phyloP scores from a whole-genome alignment of 768 basidiomycete genomes.

The Scleroderma citrinum region DNA sequence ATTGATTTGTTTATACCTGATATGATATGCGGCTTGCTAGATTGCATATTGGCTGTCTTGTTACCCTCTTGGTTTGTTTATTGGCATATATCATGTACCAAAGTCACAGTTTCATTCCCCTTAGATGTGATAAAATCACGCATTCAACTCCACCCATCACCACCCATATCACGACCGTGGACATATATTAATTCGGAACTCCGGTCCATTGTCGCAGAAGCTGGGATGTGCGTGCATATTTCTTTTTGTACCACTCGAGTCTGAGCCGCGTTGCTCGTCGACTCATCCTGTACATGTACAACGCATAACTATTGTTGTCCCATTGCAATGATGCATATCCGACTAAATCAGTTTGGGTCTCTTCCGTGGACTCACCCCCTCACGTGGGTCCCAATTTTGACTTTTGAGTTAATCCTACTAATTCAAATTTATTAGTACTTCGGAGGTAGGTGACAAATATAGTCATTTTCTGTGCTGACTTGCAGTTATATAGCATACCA shows the following conservation, averaged over 20 bases:
- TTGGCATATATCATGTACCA: not conserved
- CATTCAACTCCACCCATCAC: conserved; percentile 70
- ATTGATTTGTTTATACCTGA: not conserved
- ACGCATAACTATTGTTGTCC: not conserved
- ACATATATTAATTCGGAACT: conserved; percentile 74
- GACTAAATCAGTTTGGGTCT: conserved; percentile 41
- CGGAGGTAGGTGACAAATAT: conserved; percentile 42
- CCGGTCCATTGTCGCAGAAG: conserved; percentile 58
- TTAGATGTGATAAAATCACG: conserved; percentile 89
- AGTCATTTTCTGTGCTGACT: not conserved
- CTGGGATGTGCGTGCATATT: conserved; percentile 54
- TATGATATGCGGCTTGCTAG: conserved; percentile 24
- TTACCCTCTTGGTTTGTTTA: conserved; percentile 68
- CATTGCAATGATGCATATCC: not conserved
- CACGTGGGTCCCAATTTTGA: conserved; percentile 45
- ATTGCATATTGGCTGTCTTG: conserved; percentile 92
- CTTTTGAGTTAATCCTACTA: not conserved
- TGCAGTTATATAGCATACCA: conserved; percentile 57
- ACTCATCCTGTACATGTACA: not conserved
- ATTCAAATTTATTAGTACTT: conserved; percentile 39
- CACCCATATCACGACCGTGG: conserved; percentile 67
- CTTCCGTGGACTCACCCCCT: conserved; percentile 72
- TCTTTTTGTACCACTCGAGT: not conserved
- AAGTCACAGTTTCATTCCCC: not conserved
- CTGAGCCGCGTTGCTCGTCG: not conserved